Evolutionary conservation across 768 basidiomycete species (phyloP).

Genomic region (Podaxis sp.): DNA sequence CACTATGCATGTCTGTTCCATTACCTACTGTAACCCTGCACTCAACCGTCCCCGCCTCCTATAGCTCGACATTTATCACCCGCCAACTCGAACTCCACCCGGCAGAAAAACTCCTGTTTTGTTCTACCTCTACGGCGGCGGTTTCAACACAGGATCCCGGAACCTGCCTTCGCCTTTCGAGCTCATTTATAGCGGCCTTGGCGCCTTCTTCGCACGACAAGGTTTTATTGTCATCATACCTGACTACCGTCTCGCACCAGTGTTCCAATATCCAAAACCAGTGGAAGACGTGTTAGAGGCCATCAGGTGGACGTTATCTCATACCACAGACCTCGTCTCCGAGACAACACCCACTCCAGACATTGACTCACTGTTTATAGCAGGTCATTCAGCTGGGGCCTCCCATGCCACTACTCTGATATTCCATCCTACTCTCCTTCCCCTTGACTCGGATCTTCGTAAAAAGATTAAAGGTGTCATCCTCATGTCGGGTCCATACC

Average conservation of each 20-base stretch:
- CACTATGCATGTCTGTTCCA: slow-evolving; percentile 36
- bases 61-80: slow-evolving; percentile 70
- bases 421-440: slow-evolving; percentile 31
- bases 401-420: slow-evolving; percentile 43
- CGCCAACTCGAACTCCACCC: slow-evolving; percentile 23
- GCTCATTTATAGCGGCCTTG: slow-evolving; percentile 53
- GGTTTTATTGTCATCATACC: slow-evolving; percentile 64
- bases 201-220: slow-evolving; percentile 53
- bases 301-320: slow-evolving; percentile 43
- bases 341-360: slow-evolving; percentile 32
- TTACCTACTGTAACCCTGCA: background rate
- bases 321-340: slow-evolving; percentile 28
- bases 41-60: background rate
- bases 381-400: slow-evolving; percentile 64
- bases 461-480: slow-evolving; percentile 40
- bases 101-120: slow-evolving; percentile 41
- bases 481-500: slow-evolving; percentile 42
- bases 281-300: slow-evolving; percentile 60
- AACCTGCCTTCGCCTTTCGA: slow-evolving; percentile 38
- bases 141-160: slow-evolving; percentile 50
- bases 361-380: slow-evolving; percentile 37
- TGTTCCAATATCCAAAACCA: slow-evolving; percentile 49
- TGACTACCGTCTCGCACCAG: slow-evolving; percentile 63
- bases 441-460: slow-evolving; percentile 23
- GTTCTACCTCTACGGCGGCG: slow-evolving; percentile 67